A percentile compares a stretch with the other conserved stretches of the same genome.
phyloP scores from a whole-genome alignment of 208 protist species.

The Trichomonas gallinae region DNA sequence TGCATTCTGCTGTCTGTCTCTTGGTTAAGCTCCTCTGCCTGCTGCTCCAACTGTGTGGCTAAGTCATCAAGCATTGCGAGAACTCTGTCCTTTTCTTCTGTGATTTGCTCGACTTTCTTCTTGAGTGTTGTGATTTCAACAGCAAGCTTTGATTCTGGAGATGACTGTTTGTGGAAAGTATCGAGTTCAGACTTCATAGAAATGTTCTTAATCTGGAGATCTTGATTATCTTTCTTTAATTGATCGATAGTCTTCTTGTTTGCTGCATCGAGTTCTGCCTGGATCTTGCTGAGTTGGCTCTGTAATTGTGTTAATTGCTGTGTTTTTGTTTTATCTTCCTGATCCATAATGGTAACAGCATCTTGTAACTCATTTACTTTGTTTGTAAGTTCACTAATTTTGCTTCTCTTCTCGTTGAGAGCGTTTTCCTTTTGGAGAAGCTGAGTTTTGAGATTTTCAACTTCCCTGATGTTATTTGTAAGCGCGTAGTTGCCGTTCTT shows the following conservation, averaged over 20 bases:
- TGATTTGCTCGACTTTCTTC: background rate
- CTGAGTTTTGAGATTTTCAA: background rate
- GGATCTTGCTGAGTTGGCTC: background rate
- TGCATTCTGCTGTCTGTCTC: background rate
- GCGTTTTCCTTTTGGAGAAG: background rate
- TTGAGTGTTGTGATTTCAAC: background rate
- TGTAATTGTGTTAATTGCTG: background rate
- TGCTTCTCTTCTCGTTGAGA: background rate
- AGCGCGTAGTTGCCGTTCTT: background rate
- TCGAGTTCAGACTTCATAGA: background rate
- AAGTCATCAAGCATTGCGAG: background rate
- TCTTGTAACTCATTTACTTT: background rate
- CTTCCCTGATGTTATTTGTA: background rate
- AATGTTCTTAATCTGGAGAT: background rate
- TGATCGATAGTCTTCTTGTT: background rate
- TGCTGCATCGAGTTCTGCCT: background rate
- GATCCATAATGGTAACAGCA: background rate
- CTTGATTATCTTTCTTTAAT: background rate
- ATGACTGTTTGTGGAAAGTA: background rate
- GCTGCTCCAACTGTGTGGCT: background rate
- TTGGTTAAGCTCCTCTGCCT: background rate
- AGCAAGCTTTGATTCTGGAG: background rate
- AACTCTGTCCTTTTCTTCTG: background rate
- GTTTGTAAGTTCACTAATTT: background rate
- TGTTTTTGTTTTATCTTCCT: background rate